Conservation (phyloP, 345 rosid species). For the Microthlaspi erraticum region DNA sequence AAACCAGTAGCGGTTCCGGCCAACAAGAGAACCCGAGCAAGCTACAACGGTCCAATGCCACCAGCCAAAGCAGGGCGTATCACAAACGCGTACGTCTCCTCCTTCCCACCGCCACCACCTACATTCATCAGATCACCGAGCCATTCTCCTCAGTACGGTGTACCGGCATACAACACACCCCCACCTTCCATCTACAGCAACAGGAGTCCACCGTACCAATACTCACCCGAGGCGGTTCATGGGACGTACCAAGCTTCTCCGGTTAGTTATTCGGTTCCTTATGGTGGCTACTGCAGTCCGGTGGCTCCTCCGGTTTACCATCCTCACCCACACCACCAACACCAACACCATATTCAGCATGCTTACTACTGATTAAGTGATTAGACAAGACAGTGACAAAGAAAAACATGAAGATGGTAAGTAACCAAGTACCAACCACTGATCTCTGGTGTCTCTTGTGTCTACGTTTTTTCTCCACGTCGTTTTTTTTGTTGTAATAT, state of each 20-base stretch:
- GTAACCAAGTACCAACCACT: slow-evolving; percentile 40
- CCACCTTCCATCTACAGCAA: slow-evolving; percentile 36
- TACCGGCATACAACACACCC: slow-evolving; percentile 28
- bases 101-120: slow-evolving; percentile 71
- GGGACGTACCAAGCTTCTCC: slow-evolving; percentile 25
- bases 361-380: slow-evolving; percentile 43
- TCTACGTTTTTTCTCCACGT: slow-evolving; percentile 10
- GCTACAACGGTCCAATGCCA: slow-evolving; percentile 89
- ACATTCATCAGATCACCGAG: slow-evolving; percentile 70
- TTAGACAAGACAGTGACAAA: slow-evolving; percentile 36
- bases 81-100: slow-evolving; percentile 86
- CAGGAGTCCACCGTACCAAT: slow-evolving; percentile 36
- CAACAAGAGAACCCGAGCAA: slow-evolving; percentile 84
- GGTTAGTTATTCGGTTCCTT: slow-evolving; percentile 2
- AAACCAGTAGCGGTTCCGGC: slow-evolving; percentile 73
- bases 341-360: slow-evolving; percentile 33
- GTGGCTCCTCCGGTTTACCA: slow-evolving; percentile 36
- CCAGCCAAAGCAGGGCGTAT: slow-evolving; percentile 97
- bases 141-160: slow-evolving; percentile 37
- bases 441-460: slow-evolving; percentile 28
- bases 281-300: slow-evolving; percentile 33
- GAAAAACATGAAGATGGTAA: slow-evolving; percentile 24
- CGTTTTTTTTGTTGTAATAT: slow-evolving; percentile 24
- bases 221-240: slow-evolving; percentile 33
- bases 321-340: slow-evolving; percentile 30